A percentile compares a stretch with the other conserved stretches of the same genome.
Evolutionary conservation across 2,329 filamentous ascomycete species (phyloP).

Genomic region (Fusarium sp.): DNA sequence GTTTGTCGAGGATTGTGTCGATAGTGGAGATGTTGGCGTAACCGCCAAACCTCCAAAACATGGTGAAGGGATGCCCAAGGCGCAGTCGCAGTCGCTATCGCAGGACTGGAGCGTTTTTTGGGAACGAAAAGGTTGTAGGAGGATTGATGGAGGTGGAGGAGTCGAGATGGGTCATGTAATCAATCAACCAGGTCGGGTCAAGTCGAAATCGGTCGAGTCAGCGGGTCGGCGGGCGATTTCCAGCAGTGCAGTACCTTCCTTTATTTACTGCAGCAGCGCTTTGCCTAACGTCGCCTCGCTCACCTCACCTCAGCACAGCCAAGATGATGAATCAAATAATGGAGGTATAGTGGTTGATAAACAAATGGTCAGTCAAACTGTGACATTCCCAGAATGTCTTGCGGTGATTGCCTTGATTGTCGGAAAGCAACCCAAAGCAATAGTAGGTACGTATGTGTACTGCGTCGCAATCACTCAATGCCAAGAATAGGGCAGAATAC

Average conservation of each 20-base stretch:
- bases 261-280: constrained; percentile 1
- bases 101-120: constrained; percentile 48
- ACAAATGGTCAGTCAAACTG: constrained; percentile 5
- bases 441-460: constrained; percentile 2
- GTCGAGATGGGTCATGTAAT: constrained; percentile 48
- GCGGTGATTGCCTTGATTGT: constrained; percentile 20
- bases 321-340: background rate
- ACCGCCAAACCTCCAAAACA: constrained; percentile 99
- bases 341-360: constrained; percentile 6
- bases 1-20: constrained; percentile 95
- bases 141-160: constrained; percentile 37
- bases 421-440: constrained; percentile 11
- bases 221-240: constrained; percentile 28
- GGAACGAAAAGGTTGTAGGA: constrained; percentile 30
- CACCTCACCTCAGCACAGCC: constrained; percentile 8
- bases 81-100: constrained; percentile 51
- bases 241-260: constrained; percentile 13
- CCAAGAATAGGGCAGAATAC: constrained; percentile 2
- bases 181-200: constrained; percentile 42
- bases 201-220: constrained; percentile 36
- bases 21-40: constrained; percentile 98
- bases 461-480: constrained; percentile 25
- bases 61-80: constrained; percentile 68
- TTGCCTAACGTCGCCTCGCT: constrained; percentile 1
- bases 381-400: constrained; percentile 38